Conservation (phyloP, 257 asterid genomes). For the Mitragyna speciosa region DNA sequence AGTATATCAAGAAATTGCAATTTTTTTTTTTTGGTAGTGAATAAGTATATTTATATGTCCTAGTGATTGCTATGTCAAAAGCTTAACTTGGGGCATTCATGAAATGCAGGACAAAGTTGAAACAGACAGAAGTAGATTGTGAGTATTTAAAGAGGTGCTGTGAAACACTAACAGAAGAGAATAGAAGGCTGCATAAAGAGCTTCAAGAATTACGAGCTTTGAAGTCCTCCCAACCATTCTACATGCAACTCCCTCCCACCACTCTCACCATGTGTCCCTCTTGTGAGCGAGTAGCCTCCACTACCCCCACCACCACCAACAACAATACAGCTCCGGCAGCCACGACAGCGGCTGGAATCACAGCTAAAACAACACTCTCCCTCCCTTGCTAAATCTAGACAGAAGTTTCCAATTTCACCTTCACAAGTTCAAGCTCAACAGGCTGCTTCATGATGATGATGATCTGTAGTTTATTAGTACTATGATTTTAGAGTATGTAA, state of each 20-base stretch:
- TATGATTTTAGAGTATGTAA: neutral
- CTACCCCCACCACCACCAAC: slow-evolving; percentile 38
- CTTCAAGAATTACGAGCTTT: slow-evolving; percentile 80
- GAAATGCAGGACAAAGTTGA: slow-evolving; percentile 73
- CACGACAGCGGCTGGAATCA: neutral
- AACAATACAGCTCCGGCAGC: neutral
- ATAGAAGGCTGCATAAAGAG: slow-evolving; percentile 77
- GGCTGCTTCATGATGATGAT: slow-evolving; percentile 31
- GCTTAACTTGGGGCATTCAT: neutral
- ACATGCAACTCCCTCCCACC: slow-evolving; percentile 87
- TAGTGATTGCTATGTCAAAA: slow-evolving; percentile 8
- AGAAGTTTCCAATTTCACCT: slow-evolving; percentile 28
- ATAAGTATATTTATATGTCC: neutral
- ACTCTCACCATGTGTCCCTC: slow-evolving; percentile 95
- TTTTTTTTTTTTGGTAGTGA: no score
- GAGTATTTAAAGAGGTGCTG: slow-evolving; percentile 86
- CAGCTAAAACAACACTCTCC: slow-evolving; percentile 18
- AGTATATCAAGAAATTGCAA: no score
- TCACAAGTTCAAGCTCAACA: slow-evolving; percentile 22
- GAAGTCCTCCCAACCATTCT: slow-evolving; percentile 75
- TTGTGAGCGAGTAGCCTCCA: slow-evolving; percentile 65
- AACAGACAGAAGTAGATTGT: slow-evolving; percentile 95
- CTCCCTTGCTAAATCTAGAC: slow-evolving; percentile 28
- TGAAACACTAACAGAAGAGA: slow-evolving; percentile 84
- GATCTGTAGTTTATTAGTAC: neutral